Evolutionary conservation across 2,329 filamentous ascomycete species (phyloP), one percentile per base, ranked within the genome.

Genomic region (Beauveria brongniartii): DNA sequence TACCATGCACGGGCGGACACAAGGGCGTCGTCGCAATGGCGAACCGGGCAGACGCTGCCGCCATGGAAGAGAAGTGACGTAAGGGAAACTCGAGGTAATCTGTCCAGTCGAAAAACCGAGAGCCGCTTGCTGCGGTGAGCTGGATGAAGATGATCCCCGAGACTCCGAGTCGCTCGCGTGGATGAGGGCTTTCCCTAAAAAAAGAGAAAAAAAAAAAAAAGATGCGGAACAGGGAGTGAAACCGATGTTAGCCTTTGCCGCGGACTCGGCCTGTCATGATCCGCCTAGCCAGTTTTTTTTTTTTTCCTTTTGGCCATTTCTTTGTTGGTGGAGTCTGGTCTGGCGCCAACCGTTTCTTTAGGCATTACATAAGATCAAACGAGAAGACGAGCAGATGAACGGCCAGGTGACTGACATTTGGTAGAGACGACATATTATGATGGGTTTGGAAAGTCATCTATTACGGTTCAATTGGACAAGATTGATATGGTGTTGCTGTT

Each of bases 1-100:
- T 55, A 62, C 61, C 61, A 44, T 52, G 46, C 10, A 47, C 24
- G 20, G 61, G 26, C 43, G 44, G 43, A 41, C 30, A 51, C 46
- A 55, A 48, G 28, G 60, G 44, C 61, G 46, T 56, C 61, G 46
- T 56, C 46, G 56, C 53, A 46, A 51, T 52, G 61, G 46, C 61
- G 57, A 63, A 47, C 61, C 61, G 53, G 22, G 52, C 56, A 24
- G 56, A 55, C 14, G 56, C n/a, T 37, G 56, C 46, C 9, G 57
- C 61, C 61, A 61, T 55, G 40, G 28, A 37, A 50, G 18, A 41
- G 16, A 20, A 34, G 37, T 56, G 59, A 52, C 53, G 59, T 26
- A 61, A 55, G 48, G 57, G 41, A 46, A 53, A 47, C 22, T 46
- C 30, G 50, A 47, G 14, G 30, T 18, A 50, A 52, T 22, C n/a